Base-by-base conservation (phyloP, 176 grass and related monocot species). In the Typha latifolia region DNA sequence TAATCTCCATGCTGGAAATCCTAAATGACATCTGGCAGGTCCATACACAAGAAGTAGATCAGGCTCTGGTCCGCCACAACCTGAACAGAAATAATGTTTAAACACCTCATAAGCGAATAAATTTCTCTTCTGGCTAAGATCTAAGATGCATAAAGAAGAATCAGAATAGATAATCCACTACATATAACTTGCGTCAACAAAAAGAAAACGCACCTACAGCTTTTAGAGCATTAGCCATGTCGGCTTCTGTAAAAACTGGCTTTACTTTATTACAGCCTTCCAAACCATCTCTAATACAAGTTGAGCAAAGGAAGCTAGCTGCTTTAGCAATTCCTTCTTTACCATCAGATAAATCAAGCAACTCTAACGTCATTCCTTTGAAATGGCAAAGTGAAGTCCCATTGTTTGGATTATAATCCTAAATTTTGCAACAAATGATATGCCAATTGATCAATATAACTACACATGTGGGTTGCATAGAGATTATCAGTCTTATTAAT, bases 1-100 rank as follows among this genome's bases (percentile, higher is more conserved):
- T 49, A 99, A 77, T 79, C 89, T 90, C 94, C 94, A 99, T 62
- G 83, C 76, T 71, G 94, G 94, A 90, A 99, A 99, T 9, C 89
- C 94, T 79, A 93, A 76, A 76, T 97, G 93, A 24, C 85, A 97
- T 82, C 88, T 86, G 53, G 78, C 89, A 29, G 85, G 78, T 70
- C 83, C 85, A 84, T 85, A 97, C 47, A 92, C 62, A 64, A 97
- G 85, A 48, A 97, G 86, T 76, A 99, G 85, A 76, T 93, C 86
- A 76, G 86, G 94, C 69, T 99, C 89, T 63, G 83, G 85, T 56
- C 81, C 94, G 63, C 62, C 81, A 81, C 79, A 89, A 79, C 94
- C 94, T 97, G 85, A 71, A 52, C 51, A 63, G 12, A 62, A 64
- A 64, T 23, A 72, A 55, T 55, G 14, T 18, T 55, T n/a, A 18